A percentile compares a stretch with the other conserved stretches of the same genome.
Conservation (phyloP, 2,329 filamentous ascomycete genomes). For the Curvularia sp. region DNA sequence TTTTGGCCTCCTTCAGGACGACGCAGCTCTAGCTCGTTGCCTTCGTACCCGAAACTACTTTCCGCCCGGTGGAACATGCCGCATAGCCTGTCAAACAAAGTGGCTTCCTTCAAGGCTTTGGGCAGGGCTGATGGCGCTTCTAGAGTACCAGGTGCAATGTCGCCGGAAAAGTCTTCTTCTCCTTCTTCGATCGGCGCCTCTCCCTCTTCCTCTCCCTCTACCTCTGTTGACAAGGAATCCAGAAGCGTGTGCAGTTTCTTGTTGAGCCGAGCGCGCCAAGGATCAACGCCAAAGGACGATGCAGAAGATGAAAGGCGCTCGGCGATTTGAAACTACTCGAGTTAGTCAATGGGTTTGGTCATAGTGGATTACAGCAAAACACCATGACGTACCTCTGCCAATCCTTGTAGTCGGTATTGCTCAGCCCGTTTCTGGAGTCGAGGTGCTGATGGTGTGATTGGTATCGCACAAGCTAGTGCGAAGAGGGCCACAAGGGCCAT, state of each 20-base stretch:
- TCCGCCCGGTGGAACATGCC: constrained; percentile 33
- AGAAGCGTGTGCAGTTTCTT: constrained; percentile 34
- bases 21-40: constrained; percentile 45
- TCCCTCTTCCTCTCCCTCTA: constrained; percentile 26
- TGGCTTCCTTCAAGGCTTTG: constrained; percentile 25
- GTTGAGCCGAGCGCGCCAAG: constrained; percentile 30
- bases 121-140: constrained; percentile 46
- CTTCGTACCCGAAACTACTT: constrained; percentile 43
- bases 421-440: constrained; percentile 43
- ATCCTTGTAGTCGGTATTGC: constrained; percentile 44
- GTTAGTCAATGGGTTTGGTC: constrained; percentile 18
- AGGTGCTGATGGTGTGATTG: constrained; percentile 48
- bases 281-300: constrained; percentile 24
- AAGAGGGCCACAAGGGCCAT: constrained; percentile 37
- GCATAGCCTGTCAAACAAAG: constrained; percentile 33
- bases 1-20: constrained; percentile 44
- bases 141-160: constrained; percentile 46
- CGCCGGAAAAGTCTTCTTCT: constrained; percentile 42
- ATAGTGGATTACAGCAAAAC: background rate
- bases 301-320: constrained; percentile 36
- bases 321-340: constrained; percentile 43
- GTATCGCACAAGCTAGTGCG: constrained; percentile 37
- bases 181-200: constrained; percentile 12
- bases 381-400: constrained; percentile 40
- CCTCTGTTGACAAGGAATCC: constrained; percentile 23